These are phyloP conservation scores for Orbilia quercus DNA, from an alignment of 2,329 filamentous ascomycete genomes.

Conservation along the genomic window DNA sequence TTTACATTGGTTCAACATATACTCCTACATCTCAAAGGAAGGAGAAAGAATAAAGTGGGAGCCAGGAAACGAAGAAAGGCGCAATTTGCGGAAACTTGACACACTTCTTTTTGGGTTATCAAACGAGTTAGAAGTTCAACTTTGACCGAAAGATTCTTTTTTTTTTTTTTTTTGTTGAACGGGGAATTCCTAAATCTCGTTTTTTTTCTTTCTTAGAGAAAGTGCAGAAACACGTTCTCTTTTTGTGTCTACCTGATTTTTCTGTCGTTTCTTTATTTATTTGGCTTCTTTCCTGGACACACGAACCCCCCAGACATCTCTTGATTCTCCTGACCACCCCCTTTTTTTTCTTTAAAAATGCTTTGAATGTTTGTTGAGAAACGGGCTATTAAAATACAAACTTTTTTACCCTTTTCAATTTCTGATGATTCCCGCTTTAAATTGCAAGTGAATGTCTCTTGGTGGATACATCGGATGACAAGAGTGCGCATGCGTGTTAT, in stretches of 20 bases:
- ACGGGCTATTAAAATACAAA: constrained; percentile 55
- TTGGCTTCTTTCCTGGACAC: constrained; percentile 51
- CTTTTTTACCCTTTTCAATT: constrained; percentile 53
- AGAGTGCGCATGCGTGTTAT: constrained; percentile 1
- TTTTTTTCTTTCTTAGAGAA: constrained; percentile 28
- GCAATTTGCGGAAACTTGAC: constrained; percentile 32
- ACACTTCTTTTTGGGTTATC: constrained; percentile 34
- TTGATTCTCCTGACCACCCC: constrained; percentile 16
- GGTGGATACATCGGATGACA: not conserved
- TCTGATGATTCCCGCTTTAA: constrained; percentile 18
- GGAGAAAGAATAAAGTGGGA: constrained; percentile 43
- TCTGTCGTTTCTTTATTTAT: constrained; percentile 30
- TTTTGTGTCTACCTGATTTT: constrained; percentile 24
- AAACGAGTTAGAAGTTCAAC: constrained; percentile 46
- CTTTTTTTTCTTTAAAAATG: constrained; percentile 55
- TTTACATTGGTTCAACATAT: constrained; percentile 56
- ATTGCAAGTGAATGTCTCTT: constrained; percentile 3
- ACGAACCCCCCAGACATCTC: constrained; percentile 26
- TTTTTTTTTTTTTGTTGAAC: constrained; percentile 42
- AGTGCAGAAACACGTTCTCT: constrained; percentile 36
- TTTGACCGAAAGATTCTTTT: constrained; percentile 30
- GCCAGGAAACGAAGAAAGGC: constrained; percentile 23
- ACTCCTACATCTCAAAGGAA: constrained; percentile 58
- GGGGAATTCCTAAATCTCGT: constrained; percentile 37
- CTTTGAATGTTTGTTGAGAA: constrained; percentile 57